These are phyloP conservation scores for Candida morakotiae DNA, from an alignment of 805 yeast species.

Conservation along the genomic window DNA sequence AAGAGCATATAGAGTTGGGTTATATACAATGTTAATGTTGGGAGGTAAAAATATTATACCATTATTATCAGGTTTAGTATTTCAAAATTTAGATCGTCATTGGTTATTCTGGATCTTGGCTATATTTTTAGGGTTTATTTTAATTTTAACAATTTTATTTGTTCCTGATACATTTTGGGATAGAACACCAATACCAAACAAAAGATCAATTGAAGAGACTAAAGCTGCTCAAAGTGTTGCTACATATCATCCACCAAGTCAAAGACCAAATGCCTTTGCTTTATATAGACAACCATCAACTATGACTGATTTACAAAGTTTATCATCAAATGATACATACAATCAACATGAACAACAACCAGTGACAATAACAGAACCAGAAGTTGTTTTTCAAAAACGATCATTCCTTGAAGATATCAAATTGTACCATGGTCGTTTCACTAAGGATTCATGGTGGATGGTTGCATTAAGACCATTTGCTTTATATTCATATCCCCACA, in stretches of 20 bases:
- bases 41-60: slow-evolving; percentile 63
- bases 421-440: slow-evolving; percentile 46
- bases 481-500: slow-evolving; percentile 46
- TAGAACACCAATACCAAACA: slow-evolving; percentile 47
- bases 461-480: slow-evolving; percentile 53
- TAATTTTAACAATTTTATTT: slow-evolving; percentile 44
- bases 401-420: slow-evolving; percentile 18
- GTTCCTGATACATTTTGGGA: slow-evolving; percentile 68
- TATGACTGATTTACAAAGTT: slow-evolving; percentile 11
- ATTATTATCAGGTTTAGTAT: slow-evolving; percentile 49
- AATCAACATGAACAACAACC: slow-evolving; percentile 6
- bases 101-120: slow-evolving; percentile 62
- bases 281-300: slow-evolving; percentile 13
- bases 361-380: slow-evolving; percentile 10
- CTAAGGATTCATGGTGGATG: slow-evolving; percentile 51
- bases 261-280: slow-evolving; percentile 29
- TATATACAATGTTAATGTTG: slow-evolving; percentile 53
- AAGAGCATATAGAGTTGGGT: slow-evolving; percentile 56
- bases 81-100: slow-evolving; percentile 46
- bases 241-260: slow-evolving; percentile 19
- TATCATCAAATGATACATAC: slow-evolving; percentile 5
- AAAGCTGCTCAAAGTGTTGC: slow-evolving; percentile 38
- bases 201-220: slow-evolving; percentile 46
- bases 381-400: slow-evolving; percentile 1
- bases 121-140: slow-evolving; percentile 45